Evolutionary conservation across 495 filamentous ascomycete genomes (phyloP).

Genomic region (Lasiosphaeria hispida): DNA sequence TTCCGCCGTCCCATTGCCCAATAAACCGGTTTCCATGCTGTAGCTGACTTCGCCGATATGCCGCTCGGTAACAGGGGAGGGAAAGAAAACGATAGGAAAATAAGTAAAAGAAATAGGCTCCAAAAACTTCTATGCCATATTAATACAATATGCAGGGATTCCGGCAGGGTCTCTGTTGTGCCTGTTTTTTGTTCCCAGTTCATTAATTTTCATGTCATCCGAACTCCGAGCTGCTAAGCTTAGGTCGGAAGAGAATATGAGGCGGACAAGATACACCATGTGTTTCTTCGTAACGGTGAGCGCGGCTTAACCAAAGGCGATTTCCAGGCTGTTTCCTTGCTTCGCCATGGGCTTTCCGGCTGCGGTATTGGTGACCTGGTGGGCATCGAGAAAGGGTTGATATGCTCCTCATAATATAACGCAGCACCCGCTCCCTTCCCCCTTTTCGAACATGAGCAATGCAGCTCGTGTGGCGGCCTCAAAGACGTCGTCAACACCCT

Average conservation of each 20-base stretch:
- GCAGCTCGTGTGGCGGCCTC: conserved; percentile 97
- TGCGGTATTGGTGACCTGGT: too few species aligned
- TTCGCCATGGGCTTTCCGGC: conserved; percentile 41
- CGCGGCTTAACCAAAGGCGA: conserved; percentile 82
- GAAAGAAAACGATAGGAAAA: not conserved
- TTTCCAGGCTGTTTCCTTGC: conserved; percentile 81
- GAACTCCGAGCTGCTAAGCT: not conserved
- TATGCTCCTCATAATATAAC: conserved; percentile 71
- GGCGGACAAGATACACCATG: not conserved
- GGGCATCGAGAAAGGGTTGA: not conserved
- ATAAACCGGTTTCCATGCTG: too few species aligned
- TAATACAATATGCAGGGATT: conserved; percentile 8
- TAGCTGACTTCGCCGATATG: too few species aligned
- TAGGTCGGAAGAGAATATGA: not conserved
- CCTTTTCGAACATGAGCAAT: conserved; percentile 85
- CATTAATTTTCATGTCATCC: not conserved
- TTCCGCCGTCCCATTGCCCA: too few species aligned
- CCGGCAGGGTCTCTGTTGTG: not conserved
- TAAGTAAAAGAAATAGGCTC: not conserved
- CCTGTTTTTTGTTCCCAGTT: not conserved
- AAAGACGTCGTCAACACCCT: conserved; percentile 98
- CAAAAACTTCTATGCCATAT: conserved; percentile 11
- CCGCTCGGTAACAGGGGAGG: not conserved
- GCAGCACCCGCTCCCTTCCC: conserved; percentile 80
- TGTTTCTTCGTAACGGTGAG: not conserved